Conservation (phyloP, 768 basidiomycete genomes). For the Panellus pusillus region DNA sequence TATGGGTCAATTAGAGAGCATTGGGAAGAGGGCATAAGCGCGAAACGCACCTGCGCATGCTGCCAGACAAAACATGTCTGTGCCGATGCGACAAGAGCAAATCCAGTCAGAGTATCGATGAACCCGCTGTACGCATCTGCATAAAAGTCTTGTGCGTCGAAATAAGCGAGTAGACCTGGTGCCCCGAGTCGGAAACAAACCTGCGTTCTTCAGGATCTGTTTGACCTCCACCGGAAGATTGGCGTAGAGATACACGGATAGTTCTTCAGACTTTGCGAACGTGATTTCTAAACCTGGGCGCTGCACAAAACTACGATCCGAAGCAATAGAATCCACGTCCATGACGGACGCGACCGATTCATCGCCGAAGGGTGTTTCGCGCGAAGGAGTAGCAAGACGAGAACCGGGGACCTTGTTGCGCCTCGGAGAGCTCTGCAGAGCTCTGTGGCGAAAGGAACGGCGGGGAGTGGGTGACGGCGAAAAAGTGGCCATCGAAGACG, state of each 20-base stretch:
- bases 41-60: constrained; percentile 57
- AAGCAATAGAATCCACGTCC: constrained; percentile 60
- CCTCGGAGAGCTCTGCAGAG: constrained; percentile 29
- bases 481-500: constrained; percentile 57
- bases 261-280: constrained; percentile 75
- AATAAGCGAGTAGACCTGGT: constrained; percentile 2
- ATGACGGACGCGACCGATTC: constrained; percentile 52
- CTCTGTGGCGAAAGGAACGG: constrained; percentile 43
- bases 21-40: neutral
- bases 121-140: constrained; percentile 67
- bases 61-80: constrained; percentile 85
- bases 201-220: constrained; percentile 67
- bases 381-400: constrained; percentile 45
- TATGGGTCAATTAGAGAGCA: constrained; percentile 6
- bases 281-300: constrained; percentile 42
- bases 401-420: constrained; percentile 33
- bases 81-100: constrained; percentile 68
- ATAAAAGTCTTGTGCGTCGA: constrained; percentile 54
- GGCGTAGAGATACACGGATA: constrained; percentile 66
- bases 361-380: constrained; percentile 32
- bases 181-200: constrained; percentile 36
- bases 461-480: constrained; percentile 61
- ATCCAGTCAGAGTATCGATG: constrained; percentile 71
- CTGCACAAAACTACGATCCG: constrained; percentile 35
- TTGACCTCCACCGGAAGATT: constrained; percentile 72